phyloP scores from a whole-genome alignment of 2,329 filamentous ascomycete species.

The Cladorrhinum sp. region DNA sequence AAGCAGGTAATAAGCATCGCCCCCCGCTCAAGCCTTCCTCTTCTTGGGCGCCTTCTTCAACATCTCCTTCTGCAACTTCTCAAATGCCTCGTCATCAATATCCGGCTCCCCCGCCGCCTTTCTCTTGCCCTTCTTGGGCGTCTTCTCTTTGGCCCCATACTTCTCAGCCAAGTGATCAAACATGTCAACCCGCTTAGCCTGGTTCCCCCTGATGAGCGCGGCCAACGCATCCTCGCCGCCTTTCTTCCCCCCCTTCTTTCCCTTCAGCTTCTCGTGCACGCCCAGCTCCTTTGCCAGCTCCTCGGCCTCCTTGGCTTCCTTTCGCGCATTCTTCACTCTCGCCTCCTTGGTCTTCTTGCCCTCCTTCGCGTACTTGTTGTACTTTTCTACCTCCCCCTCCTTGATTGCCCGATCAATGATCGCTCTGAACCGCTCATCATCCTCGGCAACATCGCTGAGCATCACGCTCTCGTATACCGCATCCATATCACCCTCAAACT shows the following conservation, averaged over 20 bases:
- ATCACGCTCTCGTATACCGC: slow-evolving; percentile 78
- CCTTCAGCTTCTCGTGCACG: slow-evolving; percentile 65
- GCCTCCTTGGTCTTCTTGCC: slow-evolving; percentile 60
- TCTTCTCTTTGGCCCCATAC: slow-evolving; percentile 50
- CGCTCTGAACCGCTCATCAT: slow-evolving; percentile 77
- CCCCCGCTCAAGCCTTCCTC: slow-evolving; percentile 5
- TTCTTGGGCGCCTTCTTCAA: slow-evolving; percentile 31
- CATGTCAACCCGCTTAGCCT: slow-evolving; percentile 63
- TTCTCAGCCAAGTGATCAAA: slow-evolving; percentile 74
- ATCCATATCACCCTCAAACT: slow-evolving; percentile 71
- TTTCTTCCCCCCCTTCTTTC: slow-evolving; percentile 40
- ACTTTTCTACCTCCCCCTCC: slow-evolving; percentile 62
- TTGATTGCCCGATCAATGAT: slow-evolving; percentile 82
- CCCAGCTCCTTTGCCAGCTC: slow-evolving; percentile 73
- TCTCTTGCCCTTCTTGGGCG: slow-evolving; percentile 48
- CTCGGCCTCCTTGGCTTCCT: slow-evolving; percentile 70
- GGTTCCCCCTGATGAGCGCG: slow-evolving; percentile 71
- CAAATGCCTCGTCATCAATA: slow-evolving; percentile 60
- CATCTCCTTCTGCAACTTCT: slow-evolving; percentile 52
- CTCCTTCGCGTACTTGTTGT: slow-evolving; percentile 69
- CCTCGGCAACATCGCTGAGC: slow-evolving; percentile 76
- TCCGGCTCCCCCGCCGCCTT: slow-evolving; percentile 51
- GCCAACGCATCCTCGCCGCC: slow-evolving; percentile 53
- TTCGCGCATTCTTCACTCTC: slow-evolving; percentile 59
- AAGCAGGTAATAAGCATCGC: no score